Evolutionary conservation across 345 rosid species (phyloP), one percentile per base, ranked within the genome.

Genomic region (Capsella bursapastoris): DNA sequence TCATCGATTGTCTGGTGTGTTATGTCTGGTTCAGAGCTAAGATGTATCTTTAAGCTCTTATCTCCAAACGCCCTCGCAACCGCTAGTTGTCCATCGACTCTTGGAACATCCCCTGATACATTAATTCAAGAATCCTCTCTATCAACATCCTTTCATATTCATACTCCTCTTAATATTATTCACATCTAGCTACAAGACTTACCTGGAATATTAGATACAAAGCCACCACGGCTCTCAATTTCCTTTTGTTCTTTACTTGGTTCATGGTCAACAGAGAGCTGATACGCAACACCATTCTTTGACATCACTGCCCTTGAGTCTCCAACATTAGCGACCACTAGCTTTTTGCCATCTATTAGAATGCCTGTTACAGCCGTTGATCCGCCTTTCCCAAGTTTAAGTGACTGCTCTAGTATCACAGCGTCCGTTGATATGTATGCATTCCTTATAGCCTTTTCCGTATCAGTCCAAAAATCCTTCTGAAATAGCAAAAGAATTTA

Each of bases 301-400:
- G 84, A 80, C 69, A 90, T 55, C 41, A 93, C 97, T 31, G 97
- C 98, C 11, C 98, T 85, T 18, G 97, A 93, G 84, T 93, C 98
- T 43, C 98, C 98, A 31, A 93, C 95, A 73, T 93, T 93, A 43
- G 90, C 93, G 68, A 93, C 89, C 47, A 86, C 82, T 31, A 90
- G 86, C 81, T 80, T 86, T 83, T 84, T 78, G 41, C 95, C 91
- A 75, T 93, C 80, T 14, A 93, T 85, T n/a, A 93, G 77, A 14
- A 90, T 93, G 15, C 92, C 97, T 6, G 98, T 93, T n/a, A 93
- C 98, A 18, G 98, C 93, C 4, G 98, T 93, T 22, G 97, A 93
- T 60, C 98, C 98, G 6, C 98, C 98, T 80, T 85, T 87, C 41
- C 98, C 98, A 16, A 93, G 85, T 66, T 73, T 73, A 62, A 81